These are phyloP conservation scores for Fusarium bactridioides DNA, from an alignment of 2,329 filamentous ascomycete genomes.

Conservation along the genomic window DNA sequence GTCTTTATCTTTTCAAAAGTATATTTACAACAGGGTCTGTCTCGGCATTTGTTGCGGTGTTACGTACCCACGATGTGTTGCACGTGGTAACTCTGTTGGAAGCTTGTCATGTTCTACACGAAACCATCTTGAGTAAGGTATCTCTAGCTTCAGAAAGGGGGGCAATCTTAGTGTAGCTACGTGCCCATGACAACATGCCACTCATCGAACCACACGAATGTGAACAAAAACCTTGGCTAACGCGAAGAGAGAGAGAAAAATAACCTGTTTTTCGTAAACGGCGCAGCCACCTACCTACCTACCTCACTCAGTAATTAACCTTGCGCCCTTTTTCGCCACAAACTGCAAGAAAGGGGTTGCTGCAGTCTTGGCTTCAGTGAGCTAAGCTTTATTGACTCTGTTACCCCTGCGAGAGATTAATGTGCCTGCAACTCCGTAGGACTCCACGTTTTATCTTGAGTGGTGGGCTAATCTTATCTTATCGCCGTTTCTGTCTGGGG, in stretches of 20 bases:
- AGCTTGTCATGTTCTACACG: neutral
- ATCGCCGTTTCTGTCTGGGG: neutral
- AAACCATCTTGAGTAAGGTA: neutral
- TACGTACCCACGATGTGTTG: neutral
- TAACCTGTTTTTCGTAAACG: neutral
- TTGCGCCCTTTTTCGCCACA: neutral
- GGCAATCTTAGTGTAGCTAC: neutral
- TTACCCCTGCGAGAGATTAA: neutral
- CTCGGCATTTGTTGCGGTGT: neutral
- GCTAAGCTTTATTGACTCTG: conserved; percentile 5
- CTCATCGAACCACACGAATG: conserved; percentile 1
- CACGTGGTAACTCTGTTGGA: neutral
- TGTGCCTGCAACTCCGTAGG: neutral
- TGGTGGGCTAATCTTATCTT: neutral
- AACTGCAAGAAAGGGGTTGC: neutral
- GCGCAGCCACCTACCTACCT: neutral
- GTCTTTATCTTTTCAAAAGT: neutral
- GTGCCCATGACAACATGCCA: neutral
- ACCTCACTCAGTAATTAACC: neutral
- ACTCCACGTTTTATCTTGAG: neutral
- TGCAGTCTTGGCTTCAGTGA: neutral
- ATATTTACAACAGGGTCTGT: neutral
- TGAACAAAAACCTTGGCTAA: neutral
- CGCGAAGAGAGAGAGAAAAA: neutral
- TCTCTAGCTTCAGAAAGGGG: neutral